These are phyloP conservation scores for Fistulinella staudtii DNA, from an alignment of 1,284 basidiomycete genomes.

Conservation along the genomic window DNA sequence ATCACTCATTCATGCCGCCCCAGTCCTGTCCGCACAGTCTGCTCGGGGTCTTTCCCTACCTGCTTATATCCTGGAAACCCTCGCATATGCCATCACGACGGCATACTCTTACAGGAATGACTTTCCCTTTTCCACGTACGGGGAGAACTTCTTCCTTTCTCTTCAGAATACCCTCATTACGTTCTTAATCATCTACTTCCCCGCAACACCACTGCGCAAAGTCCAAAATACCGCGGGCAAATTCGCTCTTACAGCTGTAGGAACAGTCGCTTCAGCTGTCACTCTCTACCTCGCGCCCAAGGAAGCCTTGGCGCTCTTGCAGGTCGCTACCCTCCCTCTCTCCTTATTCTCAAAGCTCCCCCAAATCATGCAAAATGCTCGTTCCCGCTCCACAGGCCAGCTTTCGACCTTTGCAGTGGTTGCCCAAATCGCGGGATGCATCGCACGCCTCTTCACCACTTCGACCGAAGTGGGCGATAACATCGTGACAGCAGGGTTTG, in stretches of 20 bases:
- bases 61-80: constrained; percentile 80
- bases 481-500: constrained; percentile 78
- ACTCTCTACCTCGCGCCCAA: constrained; percentile 51
- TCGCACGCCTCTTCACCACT: constrained; percentile 88
- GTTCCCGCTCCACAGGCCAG: constrained; percentile 77
- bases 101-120: constrained; percentile 80
- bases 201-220: constrained; percentile 31
- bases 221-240: constrained; percentile 26
- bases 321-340: constrained; percentile 79
- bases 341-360: constrained; percentile 85
- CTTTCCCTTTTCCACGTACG: constrained; percentile 94
- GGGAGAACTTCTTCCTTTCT: constrained; percentile 88
- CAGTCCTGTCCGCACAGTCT: constrained; percentile 62
- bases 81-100: constrained; percentile 82
- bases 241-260: constrained; percentile 39
- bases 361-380: constrained; percentile 78
- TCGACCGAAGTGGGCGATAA: constrained; percentile 79
- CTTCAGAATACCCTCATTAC: constrained; percentile 82
- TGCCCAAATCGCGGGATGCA: constrained; percentile 78
- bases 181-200: constrained; percentile 71
- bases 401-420: constrained; percentile 87
- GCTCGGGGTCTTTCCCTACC: constrained; percentile 81
- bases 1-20: constrained; percentile 8
- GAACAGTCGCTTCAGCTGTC: constrained; percentile 40
- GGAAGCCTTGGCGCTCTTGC: constrained; percentile 57